Evolutionary conservation across 2,329 filamentous ascomycete genomes (phyloP), one percentile per base, ranked within the genome.

Genomic region (Aspergillus sp.): DNA sequence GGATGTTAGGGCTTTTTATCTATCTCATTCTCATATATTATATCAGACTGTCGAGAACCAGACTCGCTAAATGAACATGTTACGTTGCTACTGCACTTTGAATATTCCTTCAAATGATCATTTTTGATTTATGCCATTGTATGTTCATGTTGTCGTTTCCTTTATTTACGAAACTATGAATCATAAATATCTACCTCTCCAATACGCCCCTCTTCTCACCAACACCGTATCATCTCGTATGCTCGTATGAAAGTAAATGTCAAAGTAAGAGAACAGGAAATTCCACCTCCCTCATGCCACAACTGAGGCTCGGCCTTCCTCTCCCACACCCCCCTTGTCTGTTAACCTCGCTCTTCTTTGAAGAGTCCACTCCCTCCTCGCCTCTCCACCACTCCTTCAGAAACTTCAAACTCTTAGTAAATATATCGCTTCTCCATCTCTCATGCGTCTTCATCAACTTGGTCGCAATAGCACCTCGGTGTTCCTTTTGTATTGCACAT

Each of bases 381-480:
- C 6, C 20, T 18, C 46, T 49, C 46, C 46, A 49, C 46, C 46
- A 49, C 14, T 4, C 11, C 46, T n/a, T 22, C 16, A 60, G 24
- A 39, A 60, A 55, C 16, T 42, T 50, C 18, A 56, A 49, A 26
- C 50, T 54, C 31, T 31, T 51, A 3, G 54, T 31, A n/a, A 60
- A 52, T 9, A 60, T 39, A 6, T 56, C 58, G 5, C 49, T 49
- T 14, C 50, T 22, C 49, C 54, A 60, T 10, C 31, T 31, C 39
- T 49, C 45, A 31, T 60, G 18, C 12, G 56, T 60, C 6, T 36
- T 39, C 16, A 24, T 31, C 12, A 60, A 50, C 20, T 47, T 45
- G n/a, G 36, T 46, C 12, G 50, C 46, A 22, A 60, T 57, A 16
- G 51, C 49, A n/a, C 42, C 42, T n/a, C 54, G 54, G 12, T 61